phyloP scores from a whole-genome alignment of 1,284 basidiomycete genomes.

The Ganoderma lucidum region DNA sequence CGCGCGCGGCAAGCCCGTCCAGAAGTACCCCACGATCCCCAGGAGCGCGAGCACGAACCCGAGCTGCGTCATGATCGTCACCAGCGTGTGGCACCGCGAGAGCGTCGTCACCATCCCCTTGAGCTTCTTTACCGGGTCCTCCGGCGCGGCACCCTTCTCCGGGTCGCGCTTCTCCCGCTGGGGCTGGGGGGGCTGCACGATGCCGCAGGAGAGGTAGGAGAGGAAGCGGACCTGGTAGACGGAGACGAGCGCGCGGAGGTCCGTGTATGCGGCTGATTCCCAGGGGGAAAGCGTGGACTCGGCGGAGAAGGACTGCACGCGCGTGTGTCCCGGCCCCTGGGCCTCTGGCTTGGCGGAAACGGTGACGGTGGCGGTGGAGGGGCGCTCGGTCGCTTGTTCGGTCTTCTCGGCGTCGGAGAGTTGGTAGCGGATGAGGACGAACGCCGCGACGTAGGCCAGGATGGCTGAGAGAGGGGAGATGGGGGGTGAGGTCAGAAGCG shows the following conservation, averaged over 20 bases:
- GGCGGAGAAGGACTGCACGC: conserved; percentile 29
- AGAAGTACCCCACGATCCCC: conserved; percentile 45
- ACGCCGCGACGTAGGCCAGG: conserved; percentile 43
- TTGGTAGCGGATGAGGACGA: conserved; percentile 45
- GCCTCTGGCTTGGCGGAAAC: neutral
- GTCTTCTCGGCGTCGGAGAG: conserved; percentile 39
- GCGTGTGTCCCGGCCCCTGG: conserved; percentile 33
- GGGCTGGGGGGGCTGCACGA: neutral
- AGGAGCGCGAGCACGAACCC: conserved; percentile 46
- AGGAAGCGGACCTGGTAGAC: conserved; percentile 28
- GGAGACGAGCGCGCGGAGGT: conserved; percentile 27
- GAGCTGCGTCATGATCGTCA: conserved; percentile 39
- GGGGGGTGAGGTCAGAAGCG: conserved; percentile 15
- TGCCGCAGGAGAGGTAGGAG: conserved; percentile 1
- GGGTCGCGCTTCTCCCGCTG: neutral
- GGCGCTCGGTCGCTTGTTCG: conserved; percentile 22
- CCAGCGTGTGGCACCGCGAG: conserved; percentile 42
- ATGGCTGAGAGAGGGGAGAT: conserved; percentile 40
- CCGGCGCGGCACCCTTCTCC: conserved; percentile 4
- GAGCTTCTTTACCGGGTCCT: conserved; percentile 18
- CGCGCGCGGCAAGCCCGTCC: conserved; percentile 41
- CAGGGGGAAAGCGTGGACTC: conserved; percentile 8
- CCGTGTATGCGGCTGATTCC: conserved; percentile 8
- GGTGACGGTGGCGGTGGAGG: conserved; percentile 21
- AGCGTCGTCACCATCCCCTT: conserved; percentile 43